Evolutionary conservation across 2,329 filamentous ascomycete genomes (phyloP).

Genomic region (Exophiala dermatitidis): DNA sequence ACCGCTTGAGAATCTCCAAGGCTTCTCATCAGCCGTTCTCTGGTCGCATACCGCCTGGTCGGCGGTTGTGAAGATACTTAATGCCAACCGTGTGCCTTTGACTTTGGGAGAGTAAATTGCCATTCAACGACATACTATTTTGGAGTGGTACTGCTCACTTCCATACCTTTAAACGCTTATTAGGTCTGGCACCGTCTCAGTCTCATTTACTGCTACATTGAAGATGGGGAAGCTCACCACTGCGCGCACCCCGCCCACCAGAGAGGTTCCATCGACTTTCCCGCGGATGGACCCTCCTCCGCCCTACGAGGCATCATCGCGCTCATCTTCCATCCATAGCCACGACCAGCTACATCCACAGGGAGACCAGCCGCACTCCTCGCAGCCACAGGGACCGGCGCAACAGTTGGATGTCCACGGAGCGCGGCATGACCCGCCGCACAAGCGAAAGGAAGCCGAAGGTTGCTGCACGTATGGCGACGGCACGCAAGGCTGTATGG

Average conservation of each 20-base stretch:
- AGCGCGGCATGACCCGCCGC: not conserved
- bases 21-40: not conserved
- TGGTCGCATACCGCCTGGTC: too few species aligned
- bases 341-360: conserved; percentile 12
- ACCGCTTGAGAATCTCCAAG: not conserved
- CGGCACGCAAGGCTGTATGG: conserved; percentile 19
- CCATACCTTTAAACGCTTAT: too few species aligned
- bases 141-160: too few species aligned
- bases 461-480: conserved; percentile 19
- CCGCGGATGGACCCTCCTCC: conserved; percentile 23
- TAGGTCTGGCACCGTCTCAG: too few species aligned
- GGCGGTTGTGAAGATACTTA: too few species aligned
- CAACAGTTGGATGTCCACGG: not conserved
- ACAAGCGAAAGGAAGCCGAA: conserved; percentile 12
- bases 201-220: not conserved
- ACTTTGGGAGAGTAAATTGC: too few species aligned
- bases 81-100: too few species aligned
- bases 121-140: too few species aligned
- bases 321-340: conserved; percentile 20
- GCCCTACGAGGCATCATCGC: conserved; percentile 21
- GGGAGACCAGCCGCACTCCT: not conserved
- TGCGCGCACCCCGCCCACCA: conserved; percentile 5
- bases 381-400: conserved; percentile 1
- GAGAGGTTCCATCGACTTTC: conserved; percentile 6
- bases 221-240: conserved; percentile 19